Evolutionary conservation across 139 green algal genomes (phyloP).

Genomic region (Haematococcus lacustris): DNA sequence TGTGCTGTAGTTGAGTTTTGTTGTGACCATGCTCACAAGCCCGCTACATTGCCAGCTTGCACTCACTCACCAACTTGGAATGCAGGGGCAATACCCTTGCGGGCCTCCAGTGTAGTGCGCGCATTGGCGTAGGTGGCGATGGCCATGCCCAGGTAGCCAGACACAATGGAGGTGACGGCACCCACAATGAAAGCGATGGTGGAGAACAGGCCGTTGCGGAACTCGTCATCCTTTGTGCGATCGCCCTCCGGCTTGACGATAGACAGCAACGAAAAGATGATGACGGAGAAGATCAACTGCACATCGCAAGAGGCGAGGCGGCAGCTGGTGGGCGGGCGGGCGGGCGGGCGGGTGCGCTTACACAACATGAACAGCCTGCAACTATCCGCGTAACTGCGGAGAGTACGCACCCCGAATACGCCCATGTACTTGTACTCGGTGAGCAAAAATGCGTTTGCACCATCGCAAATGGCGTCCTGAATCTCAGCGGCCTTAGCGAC

Average conservation of each 20-base stretch:
- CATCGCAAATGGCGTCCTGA: slow-evolving; percentile 82
- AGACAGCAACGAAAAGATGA: slow-evolving; percentile 91
- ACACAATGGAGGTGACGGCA: slow-evolving; percentile 83
- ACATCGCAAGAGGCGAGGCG: no score
- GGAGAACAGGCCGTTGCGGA: slow-evolving; percentile 74
- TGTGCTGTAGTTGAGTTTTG: no score
- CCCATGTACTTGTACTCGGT: slow-evolving; percentile 94
- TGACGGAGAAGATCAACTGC: slow-evolving; percentile 76
- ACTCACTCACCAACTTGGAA: slow-evolving; percentile 65
- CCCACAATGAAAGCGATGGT: slow-evolving; percentile 89
- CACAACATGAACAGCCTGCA: no score
- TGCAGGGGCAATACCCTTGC: slow-evolving; percentile 87
- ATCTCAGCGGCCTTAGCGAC: slow-evolving; percentile 83
- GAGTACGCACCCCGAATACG: slow-evolving; percentile 79
- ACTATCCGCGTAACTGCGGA: no score
- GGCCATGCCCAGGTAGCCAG: slow-evolving; percentile 92
- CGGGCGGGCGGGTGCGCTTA: no score
- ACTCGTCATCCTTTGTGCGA: slow-evolving; percentile 21
- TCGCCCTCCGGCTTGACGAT: slow-evolving; percentile 63
- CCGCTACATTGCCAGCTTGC: no score
- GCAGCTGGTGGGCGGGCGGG: no score
- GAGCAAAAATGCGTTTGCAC: slow-evolving; percentile 84
- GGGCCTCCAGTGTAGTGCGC: slow-evolving; percentile 85
- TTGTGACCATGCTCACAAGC: no score
- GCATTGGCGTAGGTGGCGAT: slow-evolving; percentile 98